Percentiles rank a stretch among this genome's conserved stretches.
These are phyloP conservation scores for Asterionellopsis glacialis DNA, from an alignment of 108 stramenopile genomes.

Conservation along the genomic window DNA sequence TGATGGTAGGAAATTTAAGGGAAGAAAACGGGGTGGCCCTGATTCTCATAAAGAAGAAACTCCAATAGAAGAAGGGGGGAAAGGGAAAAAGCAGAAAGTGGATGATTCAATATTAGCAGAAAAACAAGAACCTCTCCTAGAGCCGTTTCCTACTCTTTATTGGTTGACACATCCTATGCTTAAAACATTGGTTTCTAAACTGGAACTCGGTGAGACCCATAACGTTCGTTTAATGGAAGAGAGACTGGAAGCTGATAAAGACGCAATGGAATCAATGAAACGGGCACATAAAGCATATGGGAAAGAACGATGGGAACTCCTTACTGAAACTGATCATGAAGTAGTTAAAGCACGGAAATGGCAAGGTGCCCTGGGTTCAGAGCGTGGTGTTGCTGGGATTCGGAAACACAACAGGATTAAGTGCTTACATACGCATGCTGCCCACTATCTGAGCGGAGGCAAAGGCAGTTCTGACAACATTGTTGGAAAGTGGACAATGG, in stretches of 20 bases:
- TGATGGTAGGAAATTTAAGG: conserved; percentile 49
- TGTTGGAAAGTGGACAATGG: conserved; percentile 75
- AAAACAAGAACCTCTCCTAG: conserved; percentile 28
- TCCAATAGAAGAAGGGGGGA: neutral
- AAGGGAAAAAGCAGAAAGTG: conserved; percentile 3
- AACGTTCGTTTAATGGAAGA: conserved; percentile 34
- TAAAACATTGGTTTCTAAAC: conserved; percentile 44
- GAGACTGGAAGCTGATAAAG: conserved; percentile 22
- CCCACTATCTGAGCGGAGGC: conserved; percentile 71
- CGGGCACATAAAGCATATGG: conserved; percentile 73
- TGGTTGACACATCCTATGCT: conserved; percentile 76
- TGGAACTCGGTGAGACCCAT: conserved; percentile 47
- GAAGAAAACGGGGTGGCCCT: conserved; percentile 30
- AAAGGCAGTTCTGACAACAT: conserved; percentile 51
- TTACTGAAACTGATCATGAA: conserved; percentile 39
- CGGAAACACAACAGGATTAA: conserved; percentile 57
- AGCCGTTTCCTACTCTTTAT: conserved; percentile 84
- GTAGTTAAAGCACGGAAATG: conserved; percentile 31
- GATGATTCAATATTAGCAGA: conserved; percentile 1
- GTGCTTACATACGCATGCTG: conserved; percentile 82
- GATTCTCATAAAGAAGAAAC: conserved; percentile 4
- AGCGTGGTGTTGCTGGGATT: conserved; percentile 78
- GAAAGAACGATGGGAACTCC: conserved; percentile 35
- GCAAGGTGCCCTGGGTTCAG: conserved; percentile 34
- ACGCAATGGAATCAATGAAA: conserved; percentile 50